A percentile compares a stretch with the other conserved stretches of the same genome.
phyloP scores from a whole-genome alignment of 192 early-diverging fungal species.

The Coemansia asiatica region DNA sequence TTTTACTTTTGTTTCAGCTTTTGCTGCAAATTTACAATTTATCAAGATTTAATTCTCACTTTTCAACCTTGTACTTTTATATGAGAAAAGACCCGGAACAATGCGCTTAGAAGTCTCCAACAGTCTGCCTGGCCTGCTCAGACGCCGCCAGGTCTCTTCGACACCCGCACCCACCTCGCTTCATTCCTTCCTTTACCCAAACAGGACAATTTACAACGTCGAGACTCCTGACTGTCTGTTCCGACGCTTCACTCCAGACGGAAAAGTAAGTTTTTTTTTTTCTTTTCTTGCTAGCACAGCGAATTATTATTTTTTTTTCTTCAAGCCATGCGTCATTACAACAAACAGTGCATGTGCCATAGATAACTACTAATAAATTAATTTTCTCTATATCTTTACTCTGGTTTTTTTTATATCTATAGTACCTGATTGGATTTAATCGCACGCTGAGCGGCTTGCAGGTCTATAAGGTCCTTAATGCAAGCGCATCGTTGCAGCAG shows the following conservation, averaged over 20 bases:
- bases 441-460: slow-evolving; percentile 43
- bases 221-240: slow-evolving; percentile 53
- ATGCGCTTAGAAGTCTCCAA: slow-evolving; percentile 6
- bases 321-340: not conserved
- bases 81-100: not conserved
- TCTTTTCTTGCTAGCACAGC: too few species aligned
- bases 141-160: slow-evolving; percentile 14
- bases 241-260: slow-evolving; percentile 50
- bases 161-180: slow-evolving; percentile 1
- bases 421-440: slow-evolving; percentile 45
- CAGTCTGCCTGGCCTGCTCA: slow-evolving; percentile 26
- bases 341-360: too few species aligned
- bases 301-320: not conserved
- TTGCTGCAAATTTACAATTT: not conserved
- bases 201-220: slow-evolving; percentile 49
- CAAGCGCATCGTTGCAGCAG: slow-evolving; percentile 32
- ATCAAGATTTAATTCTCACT: not conserved
- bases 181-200: slow-evolving; percentile 43
- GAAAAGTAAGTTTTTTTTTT: slow-evolving; percentile 25
- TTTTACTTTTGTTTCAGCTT: not conserved
- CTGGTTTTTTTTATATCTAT: not conserved
- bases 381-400: not conserved
- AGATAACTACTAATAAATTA: not conserved
- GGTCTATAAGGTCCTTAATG: slow-evolving; percentile 25
- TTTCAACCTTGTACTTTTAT: not conserved